phyloP scores from a whole-genome alignment of 768 basidiomycete species.

The Amanita jacksonii region DNA sequence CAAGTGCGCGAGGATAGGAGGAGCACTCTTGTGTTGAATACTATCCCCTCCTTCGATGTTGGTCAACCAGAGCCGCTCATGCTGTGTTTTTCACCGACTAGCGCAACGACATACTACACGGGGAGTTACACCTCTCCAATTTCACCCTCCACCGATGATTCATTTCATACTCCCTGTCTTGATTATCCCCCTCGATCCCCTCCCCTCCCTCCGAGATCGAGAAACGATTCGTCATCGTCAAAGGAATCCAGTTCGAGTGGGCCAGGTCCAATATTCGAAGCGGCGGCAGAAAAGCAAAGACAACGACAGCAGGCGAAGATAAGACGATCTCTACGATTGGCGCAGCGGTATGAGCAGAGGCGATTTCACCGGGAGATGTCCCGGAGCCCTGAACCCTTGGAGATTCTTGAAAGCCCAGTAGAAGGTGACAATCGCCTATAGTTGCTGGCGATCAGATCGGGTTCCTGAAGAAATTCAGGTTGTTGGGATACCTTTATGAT shows the following conservation, averaged over 20 bases:
- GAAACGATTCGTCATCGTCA: neutral
- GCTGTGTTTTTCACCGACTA: neutral
- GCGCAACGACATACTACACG: neutral
- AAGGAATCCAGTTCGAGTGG: neutral
- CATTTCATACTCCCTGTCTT: neutral
- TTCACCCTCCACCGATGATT: too few species aligned
- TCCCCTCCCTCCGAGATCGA: too few species aligned
- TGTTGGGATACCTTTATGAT: too few species aligned
- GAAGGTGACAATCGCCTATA: too few species aligned
- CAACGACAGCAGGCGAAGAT: neutral
- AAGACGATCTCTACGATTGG: neutral
- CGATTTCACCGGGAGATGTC: too few species aligned
- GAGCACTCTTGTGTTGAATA: neutral
- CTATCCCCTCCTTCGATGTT: neutral
- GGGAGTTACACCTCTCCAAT: neutral
- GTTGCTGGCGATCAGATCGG: too few species aligned
- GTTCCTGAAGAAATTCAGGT: too few species aligned
- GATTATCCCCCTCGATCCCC: neutral
- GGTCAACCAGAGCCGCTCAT: neutral
- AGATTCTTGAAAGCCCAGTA: too few species aligned
- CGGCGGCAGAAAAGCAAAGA: neutral
- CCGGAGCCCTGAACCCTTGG: too few species aligned
- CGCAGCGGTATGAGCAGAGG: neutral
- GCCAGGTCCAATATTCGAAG: conserved; percentile 1
- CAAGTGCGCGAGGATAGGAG: neutral